Evolutionary conservation across 164 flowering plant species (phyloP).

Genomic region (Aristolochia contorta): DNA sequence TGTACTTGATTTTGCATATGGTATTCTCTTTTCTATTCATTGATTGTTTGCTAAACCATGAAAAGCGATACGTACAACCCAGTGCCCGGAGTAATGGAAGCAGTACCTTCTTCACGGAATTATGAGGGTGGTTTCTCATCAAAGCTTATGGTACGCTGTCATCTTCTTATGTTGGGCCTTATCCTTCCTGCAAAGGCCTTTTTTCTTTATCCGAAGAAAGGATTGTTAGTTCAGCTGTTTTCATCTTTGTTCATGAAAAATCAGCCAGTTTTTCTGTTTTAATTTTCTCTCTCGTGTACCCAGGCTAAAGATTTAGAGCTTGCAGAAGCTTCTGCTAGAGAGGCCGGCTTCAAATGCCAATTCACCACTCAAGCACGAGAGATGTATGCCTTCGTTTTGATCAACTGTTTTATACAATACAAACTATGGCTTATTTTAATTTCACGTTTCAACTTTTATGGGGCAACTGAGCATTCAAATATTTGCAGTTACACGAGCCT

Average conservation of each 20-base stretch:
- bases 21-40: no score
- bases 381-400: conserved; percentile 31
- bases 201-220: neutral
- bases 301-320: conserved; percentile 85
- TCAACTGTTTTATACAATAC: neutral
- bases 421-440: neutral
- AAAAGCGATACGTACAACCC: conserved; percentile 89
- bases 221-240: no score
- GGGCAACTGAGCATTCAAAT: neutral
- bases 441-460: neutral
- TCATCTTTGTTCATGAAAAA: no score
- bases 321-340: conserved; percentile 61
- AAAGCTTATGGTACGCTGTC: conserved; percentile 69
- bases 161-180: neutral
- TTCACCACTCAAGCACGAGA: conserved; percentile 49
- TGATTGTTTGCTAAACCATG: conserved; percentile 4
- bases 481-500: conserved; percentile 16
- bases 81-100: conserved; percentile 95
- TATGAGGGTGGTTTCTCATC: conserved; percentile 86
- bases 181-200: neutral
- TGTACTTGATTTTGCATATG: no score
- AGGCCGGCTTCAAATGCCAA: conserved; percentile 37
- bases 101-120: conserved; percentile 83
- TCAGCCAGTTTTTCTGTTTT: neutral
- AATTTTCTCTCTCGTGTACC: conserved; percentile 2